Percentiles rank a stretch among this genome's conserved stretches.
These are phyloP conservation scores for Rhynchospora breviuscula DNA, from an alignment of 176 grass and related monocot species.

Conservation along the genomic window DNA sequence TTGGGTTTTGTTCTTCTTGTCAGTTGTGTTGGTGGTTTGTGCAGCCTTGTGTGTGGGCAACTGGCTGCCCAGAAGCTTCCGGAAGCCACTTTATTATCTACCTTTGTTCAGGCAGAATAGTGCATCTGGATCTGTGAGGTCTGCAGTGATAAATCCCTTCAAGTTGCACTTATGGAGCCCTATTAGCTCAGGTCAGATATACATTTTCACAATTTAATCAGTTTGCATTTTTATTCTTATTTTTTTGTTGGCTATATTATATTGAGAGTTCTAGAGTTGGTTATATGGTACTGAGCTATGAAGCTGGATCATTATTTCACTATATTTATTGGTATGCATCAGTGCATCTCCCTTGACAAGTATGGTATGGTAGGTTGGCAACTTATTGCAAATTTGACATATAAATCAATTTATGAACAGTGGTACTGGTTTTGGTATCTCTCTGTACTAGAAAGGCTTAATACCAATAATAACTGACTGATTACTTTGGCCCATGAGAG, in stretches of 20 bases:
- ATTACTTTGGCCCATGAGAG: background rate
- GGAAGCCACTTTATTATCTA: slow-evolving; percentile 51
- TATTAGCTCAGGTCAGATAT: slow-evolving; percentile 65
- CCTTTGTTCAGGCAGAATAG: slow-evolving; percentile 64
- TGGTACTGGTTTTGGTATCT: background rate
- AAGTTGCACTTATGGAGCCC: slow-evolving; percentile 76
- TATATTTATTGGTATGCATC: background rate
- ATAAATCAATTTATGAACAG: no score
- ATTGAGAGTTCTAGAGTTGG: background rate
- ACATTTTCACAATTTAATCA: background rate
- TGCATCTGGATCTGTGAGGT: slow-evolving; percentile 45
- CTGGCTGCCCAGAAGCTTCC: slow-evolving; percentile 66
- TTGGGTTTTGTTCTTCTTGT: slow-evolving; percentile 59
- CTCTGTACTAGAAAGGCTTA: background rate
- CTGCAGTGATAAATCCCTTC: slow-evolving; percentile 49
- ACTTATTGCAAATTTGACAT: background rate
- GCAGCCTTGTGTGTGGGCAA: slow-evolving; percentile 57
- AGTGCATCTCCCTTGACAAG: background rate
- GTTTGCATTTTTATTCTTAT: background rate
- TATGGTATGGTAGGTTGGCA: background rate
- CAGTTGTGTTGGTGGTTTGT: slow-evolving; percentile 59
- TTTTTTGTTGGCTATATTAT: background rate
- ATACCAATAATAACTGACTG: background rate
- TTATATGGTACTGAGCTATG: background rate
- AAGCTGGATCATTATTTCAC: background rate